Conservation (phyloP, 2,329 filamentous ascomycete genomes). For the Xylariaceae sp. region DNA sequence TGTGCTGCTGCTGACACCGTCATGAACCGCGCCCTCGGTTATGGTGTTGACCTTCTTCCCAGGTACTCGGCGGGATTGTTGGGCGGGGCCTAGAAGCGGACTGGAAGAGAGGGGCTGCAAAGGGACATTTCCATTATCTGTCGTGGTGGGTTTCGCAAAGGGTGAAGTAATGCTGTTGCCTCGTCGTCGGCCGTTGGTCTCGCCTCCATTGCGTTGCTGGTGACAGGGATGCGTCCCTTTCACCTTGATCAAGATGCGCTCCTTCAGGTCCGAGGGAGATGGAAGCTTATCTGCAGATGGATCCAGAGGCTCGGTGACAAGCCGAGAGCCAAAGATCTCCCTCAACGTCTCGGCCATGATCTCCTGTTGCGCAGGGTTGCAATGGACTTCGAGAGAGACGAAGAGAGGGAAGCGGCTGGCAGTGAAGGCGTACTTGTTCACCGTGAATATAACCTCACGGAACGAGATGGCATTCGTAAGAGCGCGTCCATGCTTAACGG, state of each 20-base stretch:
- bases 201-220: conserved; percentile 41
- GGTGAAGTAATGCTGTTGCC: conserved; percentile 75
- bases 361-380: conserved; percentile 73
- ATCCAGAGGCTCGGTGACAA: conserved; percentile 72
- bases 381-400: conserved; percentile 94
- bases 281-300: conserved; percentile 65
- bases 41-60: conserved; percentile 55
- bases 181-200: conserved; percentile 46
- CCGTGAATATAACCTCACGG: conserved; percentile 83
- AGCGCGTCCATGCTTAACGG: conserved; percentile 86
- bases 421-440: conserved; percentile 90
- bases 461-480: conserved; percentile 87
- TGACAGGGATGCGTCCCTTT: conserved; percentile 65
- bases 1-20: conserved; percentile 54
- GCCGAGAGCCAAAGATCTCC: conserved; percentile 71
- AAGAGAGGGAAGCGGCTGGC: conserved; percentile 85
- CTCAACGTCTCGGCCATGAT: conserved; percentile 89
- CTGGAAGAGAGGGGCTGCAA: conserved; percentile 50
- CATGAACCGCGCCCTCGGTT: conserved; percentile 51
- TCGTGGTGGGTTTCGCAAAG: conserved; percentile 56
- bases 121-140: conserved; percentile 53
- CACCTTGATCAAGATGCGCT: conserved; percentile 87
- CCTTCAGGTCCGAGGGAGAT: conserved; percentile 77
- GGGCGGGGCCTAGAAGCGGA: conserved; percentile 48
- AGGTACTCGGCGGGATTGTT: conserved; percentile 43